Evolutionary conservation across 2,329 filamentous ascomycete genomes (phyloP).

Genomic region (Aureobasidium zeae): DNA sequence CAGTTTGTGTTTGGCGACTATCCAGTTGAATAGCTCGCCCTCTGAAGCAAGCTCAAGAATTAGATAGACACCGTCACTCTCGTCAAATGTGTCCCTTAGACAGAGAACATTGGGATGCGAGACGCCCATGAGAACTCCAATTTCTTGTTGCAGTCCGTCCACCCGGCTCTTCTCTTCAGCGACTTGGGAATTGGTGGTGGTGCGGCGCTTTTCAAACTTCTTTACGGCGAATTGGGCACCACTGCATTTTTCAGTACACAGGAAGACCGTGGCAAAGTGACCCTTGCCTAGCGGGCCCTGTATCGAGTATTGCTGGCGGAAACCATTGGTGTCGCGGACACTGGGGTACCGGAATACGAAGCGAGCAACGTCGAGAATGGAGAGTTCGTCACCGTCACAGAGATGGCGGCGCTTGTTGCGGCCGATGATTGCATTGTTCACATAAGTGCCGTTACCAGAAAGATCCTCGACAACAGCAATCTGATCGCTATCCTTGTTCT

Average conservation of each 20-base stretch:
- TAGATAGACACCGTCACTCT: constrained; percentile 80
- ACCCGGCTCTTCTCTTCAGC: constrained; percentile 62
- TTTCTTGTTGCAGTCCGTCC: constrained; percentile 86
- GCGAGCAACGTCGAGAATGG: constrained; percentile 71
- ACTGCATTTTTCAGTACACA: constrained; percentile 76
- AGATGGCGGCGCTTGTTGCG: constrained; percentile 86
- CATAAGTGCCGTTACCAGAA: constrained; percentile 91
- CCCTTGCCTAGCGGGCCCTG: constrained; percentile 84
- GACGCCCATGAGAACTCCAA: constrained; percentile 93
- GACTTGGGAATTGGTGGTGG: constrained; percentile 45
- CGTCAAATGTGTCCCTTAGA: constrained; percentile 90
- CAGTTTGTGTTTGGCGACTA: constrained; percentile 82
- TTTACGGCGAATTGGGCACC: constrained; percentile 86
- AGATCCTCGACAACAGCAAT: constrained; percentile 80
- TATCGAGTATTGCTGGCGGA: constrained; percentile 77
- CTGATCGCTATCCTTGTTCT: constrained; percentile 48
- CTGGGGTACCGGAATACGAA: constrained; percentile 90
- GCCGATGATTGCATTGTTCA: constrained; percentile 84
- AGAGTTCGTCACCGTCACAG: constrained; percentile 82
- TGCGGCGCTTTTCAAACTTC: constrained; percentile 77
- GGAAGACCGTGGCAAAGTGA: constrained; percentile 87
- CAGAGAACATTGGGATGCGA: constrained; percentile 89
- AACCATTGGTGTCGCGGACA: constrained; percentile 62
- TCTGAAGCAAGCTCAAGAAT: constrained; percentile 84
- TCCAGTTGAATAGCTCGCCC: constrained; percentile 92